A percentile compares a stretch with the other conserved stretches of the same genome.
Evolutionary conservation across 2,329 filamentous ascomycete species (phyloP).

Genomic region (Aspergillus pseudoterreus): DNA sequence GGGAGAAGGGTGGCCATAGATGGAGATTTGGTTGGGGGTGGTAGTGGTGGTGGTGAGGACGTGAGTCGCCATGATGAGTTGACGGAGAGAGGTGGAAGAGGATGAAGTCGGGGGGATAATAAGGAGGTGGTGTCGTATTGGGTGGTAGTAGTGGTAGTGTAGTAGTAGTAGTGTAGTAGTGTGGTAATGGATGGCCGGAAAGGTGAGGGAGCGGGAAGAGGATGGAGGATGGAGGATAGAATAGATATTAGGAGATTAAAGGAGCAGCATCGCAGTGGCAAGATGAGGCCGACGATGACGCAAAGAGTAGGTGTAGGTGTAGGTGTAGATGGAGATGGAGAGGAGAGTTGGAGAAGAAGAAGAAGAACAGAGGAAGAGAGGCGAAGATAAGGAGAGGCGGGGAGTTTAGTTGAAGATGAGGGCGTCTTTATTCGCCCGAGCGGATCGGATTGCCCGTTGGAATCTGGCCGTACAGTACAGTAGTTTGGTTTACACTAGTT

Average conservation of each 20-base stretch:
- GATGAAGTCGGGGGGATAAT: neutral
- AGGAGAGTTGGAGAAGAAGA: neutral
- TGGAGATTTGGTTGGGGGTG: slow-evolving; percentile 31
- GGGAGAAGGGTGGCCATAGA: slow-evolving; percentile 42
- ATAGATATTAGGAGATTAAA: neutral
- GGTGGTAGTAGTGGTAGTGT: neutral
- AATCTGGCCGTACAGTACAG: too few relatives aligned
- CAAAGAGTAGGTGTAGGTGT: neutral
- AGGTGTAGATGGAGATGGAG: neutral
- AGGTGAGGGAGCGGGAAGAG: neutral
- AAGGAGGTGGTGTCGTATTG: neutral
- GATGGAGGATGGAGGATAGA: neutral
- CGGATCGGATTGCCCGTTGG: too few relatives aligned
- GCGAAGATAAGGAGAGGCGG: neutral
- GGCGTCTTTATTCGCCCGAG: too few relatives aligned
- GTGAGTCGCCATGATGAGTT: slow-evolving; percentile 28
- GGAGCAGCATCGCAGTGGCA: slow-evolving; percentile 16
- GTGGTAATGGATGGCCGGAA: neutral
- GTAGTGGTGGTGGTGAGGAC: slow-evolving; percentile 29
- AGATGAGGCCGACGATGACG: slow-evolving; percentile 2
- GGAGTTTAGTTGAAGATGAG: too few relatives aligned
- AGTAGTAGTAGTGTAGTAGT: neutral
- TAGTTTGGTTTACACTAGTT: too few relatives aligned
- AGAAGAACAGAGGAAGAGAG: neutral
- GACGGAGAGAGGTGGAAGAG: neutral